A percentile compares a stretch with the other conserved stretches of the same genome.
Conservation (phyloP, 2,329 filamentous ascomycete species). For the Gliomastix tumulicola region DNA sequence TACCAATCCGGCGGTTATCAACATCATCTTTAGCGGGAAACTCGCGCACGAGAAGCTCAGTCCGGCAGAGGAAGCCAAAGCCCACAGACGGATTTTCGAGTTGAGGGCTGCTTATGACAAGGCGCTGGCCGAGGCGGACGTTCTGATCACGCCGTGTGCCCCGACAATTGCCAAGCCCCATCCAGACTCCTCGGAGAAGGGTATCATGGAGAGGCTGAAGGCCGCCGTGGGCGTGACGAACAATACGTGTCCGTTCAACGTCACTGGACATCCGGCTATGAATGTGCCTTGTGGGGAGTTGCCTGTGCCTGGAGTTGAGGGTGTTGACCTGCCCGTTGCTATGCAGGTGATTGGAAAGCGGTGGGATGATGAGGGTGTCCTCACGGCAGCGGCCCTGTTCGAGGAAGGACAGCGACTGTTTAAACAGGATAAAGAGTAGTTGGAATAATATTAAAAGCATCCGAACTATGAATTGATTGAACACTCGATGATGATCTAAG, state of each 20-base stretch:
- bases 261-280: conserved; percentile 40
- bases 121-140: conserved; percentile 34
- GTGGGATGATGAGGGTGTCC: conserved; percentile 15
- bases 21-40: conserved; percentile 34
- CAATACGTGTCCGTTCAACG: conserved; percentile 40
- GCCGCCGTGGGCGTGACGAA: conserved; percentile 35
- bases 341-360: conserved; percentile 20
- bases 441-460: neutral
- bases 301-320: conserved; percentile 4
- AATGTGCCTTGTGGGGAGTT: conserved; percentile 30
- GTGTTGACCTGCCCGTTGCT: conserved; percentile 14
- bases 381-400: conserved; percentile 15
- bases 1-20: conserved; percentile 36
- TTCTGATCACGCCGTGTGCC: conserved; percentile 41
- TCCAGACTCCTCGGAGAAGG: conserved; percentile 12
- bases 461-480: no score
- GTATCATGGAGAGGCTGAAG: conserved; percentile 28
- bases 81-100: conserved; percentile 36
- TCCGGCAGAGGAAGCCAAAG: conserved; percentile 30
- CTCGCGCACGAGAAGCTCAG: conserved; percentile 16
- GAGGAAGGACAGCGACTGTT: conserved; percentile 9
- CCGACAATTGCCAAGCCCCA: conserved; percentile 33
- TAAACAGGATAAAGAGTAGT: neutral
- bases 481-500: no score
- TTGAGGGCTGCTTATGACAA: conserved; percentile 38